phyloP scores from a whole-genome alignment of 495 filamentous ascomycete species.

The Annulohypoxylon maeteangense region DNA sequence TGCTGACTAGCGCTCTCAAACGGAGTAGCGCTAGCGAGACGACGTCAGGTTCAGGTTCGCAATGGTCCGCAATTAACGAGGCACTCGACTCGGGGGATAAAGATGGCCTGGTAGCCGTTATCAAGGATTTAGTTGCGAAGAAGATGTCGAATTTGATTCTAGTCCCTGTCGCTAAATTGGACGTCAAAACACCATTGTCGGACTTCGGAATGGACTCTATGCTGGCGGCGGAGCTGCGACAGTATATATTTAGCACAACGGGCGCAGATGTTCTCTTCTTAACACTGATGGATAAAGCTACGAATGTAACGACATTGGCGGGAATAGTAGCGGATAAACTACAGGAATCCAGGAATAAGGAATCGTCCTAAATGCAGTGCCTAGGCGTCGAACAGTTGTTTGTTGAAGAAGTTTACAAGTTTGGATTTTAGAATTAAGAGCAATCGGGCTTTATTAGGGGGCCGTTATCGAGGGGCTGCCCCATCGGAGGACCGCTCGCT shows the following conservation, averaged over 20 bases:
- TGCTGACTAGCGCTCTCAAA: background rate
- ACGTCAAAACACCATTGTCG: conserved; percentile 31
- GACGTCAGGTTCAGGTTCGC: background rate
- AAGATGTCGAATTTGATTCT: conserved; percentile 44
- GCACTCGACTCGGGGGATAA: background rate
- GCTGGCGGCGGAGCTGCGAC: conserved; percentile 54
- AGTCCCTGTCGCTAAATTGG: conserved; percentile 46
- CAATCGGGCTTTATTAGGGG: background rate
- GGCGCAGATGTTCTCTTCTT: conserved; percentile 47
- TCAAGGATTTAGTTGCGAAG: conserved; percentile 32
- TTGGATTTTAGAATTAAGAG: background rate
- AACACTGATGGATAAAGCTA: conserved; percentile 15
- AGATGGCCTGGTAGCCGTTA: background rate
- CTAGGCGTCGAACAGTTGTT: background rate
- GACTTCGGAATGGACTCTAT: conserved; percentile 54
- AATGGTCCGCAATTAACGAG: background rate
- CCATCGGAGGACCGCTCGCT: background rate
- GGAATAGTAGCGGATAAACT: background rate
- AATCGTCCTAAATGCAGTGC: background rate
- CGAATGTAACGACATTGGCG: background rate
- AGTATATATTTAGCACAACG: conserved; percentile 43
- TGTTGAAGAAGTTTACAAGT: background rate
- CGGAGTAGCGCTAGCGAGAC: background rate
- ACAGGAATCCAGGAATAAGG: background rate
- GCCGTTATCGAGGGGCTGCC: background rate